Base-by-base conservation (phyloP, 306 rosid genomes). In the Sindora glabra region DNA sequence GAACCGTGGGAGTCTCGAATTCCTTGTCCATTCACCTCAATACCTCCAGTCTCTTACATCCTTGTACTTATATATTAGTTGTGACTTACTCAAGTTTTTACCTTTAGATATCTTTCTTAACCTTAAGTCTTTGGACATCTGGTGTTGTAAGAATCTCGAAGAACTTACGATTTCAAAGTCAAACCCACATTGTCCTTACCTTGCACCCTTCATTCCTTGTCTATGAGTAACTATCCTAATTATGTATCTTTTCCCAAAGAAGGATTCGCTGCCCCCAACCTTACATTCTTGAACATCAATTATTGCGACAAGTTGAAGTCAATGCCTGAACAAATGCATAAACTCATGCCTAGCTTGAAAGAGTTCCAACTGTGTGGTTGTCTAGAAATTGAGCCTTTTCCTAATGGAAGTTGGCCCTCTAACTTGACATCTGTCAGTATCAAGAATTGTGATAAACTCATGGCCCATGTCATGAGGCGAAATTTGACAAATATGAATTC, bases 241-340 rank as follows among this genome's bases (percentile, higher is more conserved):
- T 65, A 73, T 34, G 30, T 26, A 27, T 62, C 55, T 13, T 77
- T 81, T 57, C 75, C 78, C 3, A 12, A 52, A 3, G 69, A 64
- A 17, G 74, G 73, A 41, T 56, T 73, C 9, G 59, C 40, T 44
- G 53, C 74, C 1, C 72, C 60, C 19, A 73, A 61, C 12, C 70
- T 76, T 24, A 69, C 77, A 42, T 33, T 34, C 3, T 38, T 80
- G 27, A 34, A 10, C 9, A 38, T 80, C 26, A 19, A 7, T 5
- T 41, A 30, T 46, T 77, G 83, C 21, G 26, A 58, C 37, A 74
- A 70, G 30, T 42, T 77, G 64, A 77, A 23, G 56, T 73, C 69
- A 10, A 54, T 80, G 21, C 79, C 82, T 13, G 63, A 76, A 36
- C 52, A 53, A 26, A 22, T 81, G 74, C 62, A 54, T 4, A 22